These are phyloP conservation scores for Melastoma candidum DNA, from an alignment of 441 rosid genomes.

Conservation along the genomic window DNA sequence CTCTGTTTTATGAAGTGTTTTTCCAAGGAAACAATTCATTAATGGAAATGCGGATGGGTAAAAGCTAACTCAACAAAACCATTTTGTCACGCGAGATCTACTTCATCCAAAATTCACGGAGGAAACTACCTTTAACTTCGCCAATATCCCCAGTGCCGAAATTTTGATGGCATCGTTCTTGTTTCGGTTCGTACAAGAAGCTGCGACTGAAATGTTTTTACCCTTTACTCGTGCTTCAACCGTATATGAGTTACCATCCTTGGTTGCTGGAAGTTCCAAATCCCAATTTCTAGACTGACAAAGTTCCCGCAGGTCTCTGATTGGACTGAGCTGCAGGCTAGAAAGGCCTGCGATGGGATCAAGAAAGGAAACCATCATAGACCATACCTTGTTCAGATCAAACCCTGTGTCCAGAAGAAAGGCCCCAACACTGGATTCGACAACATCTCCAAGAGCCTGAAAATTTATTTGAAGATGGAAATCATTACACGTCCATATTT, in stretches of 20 bases:
- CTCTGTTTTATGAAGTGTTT: no score
- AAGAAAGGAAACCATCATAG: conserved; percentile 58
- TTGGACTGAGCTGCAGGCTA: conserved; percentile 53
- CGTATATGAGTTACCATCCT: conserved; percentile 32
- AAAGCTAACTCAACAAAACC: no score
- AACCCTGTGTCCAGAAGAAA: conserved; percentile 79
- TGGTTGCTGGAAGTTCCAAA: conserved; percentile 20
- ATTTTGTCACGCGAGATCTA: no score
- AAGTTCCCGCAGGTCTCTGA: conserved; percentile 67
- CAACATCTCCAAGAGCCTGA: conserved; percentile 93
- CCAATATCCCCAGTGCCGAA: conserved; percentile 43
- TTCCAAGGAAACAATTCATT: no score
- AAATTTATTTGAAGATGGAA: conserved; percentile 3
- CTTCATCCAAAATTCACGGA: neutral
- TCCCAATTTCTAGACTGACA: conserved; percentile 60
- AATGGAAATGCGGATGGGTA: no score
- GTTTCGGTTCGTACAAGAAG: conserved; percentile 42
- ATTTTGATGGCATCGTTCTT: conserved; percentile 52
- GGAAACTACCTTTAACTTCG: conserved; percentile 47
- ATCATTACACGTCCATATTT: neutral
- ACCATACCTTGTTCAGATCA: conserved; percentile 63
- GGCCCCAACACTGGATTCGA: conserved; percentile 85
- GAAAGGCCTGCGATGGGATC: conserved; percentile 54
- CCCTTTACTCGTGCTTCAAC: conserved; percentile 47
- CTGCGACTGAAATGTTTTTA: conserved; percentile 26